Evolutionary conservation across 2,329 filamentous ascomycete genomes (phyloP).

Genomic region (Alternaria metachromatica): DNA sequence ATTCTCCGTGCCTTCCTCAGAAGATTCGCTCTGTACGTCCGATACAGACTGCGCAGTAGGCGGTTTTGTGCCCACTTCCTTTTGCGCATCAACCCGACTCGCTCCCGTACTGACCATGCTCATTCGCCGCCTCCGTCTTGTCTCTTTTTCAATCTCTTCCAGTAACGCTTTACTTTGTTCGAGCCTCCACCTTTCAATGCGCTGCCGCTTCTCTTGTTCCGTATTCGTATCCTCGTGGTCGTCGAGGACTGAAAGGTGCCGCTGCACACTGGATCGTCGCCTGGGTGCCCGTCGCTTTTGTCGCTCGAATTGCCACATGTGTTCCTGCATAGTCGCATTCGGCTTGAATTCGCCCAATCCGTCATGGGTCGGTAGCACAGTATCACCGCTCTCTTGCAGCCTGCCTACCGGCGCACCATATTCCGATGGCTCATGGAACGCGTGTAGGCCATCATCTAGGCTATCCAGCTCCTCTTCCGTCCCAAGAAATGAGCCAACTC

Average conservation of each 20-base stretch:
- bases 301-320: constrained; percentile 86
- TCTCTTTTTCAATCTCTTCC: constrained; percentile 89
- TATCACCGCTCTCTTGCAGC: constrained; percentile 64
- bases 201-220: constrained; percentile 72
- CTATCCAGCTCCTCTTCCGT: constrained; percentile 79
- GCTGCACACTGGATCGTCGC: constrained; percentile 64
- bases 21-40: constrained; percentile 42
- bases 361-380: constrained; percentile 89
- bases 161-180: constrained; percentile 87
- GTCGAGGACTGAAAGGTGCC: constrained; percentile 62
- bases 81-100: constrained; percentile 32
- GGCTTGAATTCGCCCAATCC: constrained; percentile 84
- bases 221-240: constrained; percentile 63
- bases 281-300: constrained; percentile 62
- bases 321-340: constrained; percentile 74
- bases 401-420: constrained; percentile 51
- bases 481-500: constrained; percentile 51
- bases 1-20: constrained; percentile 56
- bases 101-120: constrained; percentile 61
- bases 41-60: constrained; percentile 28
- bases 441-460: constrained; percentile 87
- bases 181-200: constrained; percentile 90
- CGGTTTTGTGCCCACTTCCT: constrained; percentile 16
- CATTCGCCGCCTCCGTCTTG: constrained; percentile 68
- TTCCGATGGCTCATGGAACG: constrained; percentile 72